phyloP scores from a whole-genome alignment of 23 red algal species.

The Gracilaria domingensis region DNA sequence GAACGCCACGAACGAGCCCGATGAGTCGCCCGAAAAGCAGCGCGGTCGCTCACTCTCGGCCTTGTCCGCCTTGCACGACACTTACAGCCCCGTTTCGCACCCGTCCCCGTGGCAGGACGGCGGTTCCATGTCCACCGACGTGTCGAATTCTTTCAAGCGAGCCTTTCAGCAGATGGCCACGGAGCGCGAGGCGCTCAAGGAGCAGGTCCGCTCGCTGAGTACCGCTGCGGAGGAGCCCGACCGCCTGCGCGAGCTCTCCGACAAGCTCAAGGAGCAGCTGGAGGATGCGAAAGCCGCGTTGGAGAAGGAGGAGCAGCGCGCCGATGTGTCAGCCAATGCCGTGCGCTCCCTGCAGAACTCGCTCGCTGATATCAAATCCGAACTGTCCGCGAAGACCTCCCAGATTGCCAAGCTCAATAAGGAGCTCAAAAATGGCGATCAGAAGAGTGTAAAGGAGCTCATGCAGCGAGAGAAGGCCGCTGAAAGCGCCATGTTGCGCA shows the following conservation, averaged over 20 bases:
- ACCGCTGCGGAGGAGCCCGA: slow-evolving; percentile 29
- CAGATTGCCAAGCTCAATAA: slow-evolving; percentile 52
- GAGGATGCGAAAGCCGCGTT: slow-evolving; percentile 54
- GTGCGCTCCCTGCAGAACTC: slow-evolving; percentile 46
- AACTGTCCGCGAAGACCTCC: slow-evolving; percentile 13
- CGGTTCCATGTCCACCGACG: slow-evolving; percentile 52
- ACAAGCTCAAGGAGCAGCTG: slow-evolving; percentile 46
- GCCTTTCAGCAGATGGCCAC: slow-evolving; percentile 72
- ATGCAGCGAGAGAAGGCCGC: slow-evolving; percentile 67
- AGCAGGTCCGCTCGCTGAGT: slow-evolving; percentile 3
- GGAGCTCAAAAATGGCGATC: slow-evolving; percentile 59
- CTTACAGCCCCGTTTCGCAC: neutral
- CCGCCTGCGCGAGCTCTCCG: neutral
- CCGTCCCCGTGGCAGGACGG: slow-evolving; percentile 49
- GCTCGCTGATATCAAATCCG: slow-evolving; percentile 26
- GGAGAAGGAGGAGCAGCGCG: slow-evolving; percentile 31
- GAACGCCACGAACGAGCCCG: slow-evolving; percentile 1
- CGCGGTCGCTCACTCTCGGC: neutral
- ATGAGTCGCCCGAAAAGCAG: slow-evolving; percentile 7
- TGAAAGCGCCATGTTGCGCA: slow-evolving; percentile 67
- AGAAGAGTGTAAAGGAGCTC: slow-evolving; percentile 63
- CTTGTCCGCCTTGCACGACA: neutral
- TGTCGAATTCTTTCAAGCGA: slow-evolving; percentile 54
- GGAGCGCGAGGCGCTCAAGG: slow-evolving; percentile 47
- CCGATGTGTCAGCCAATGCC: slow-evolving; percentile 29